These are phyloP conservation scores for Heliamphora pulchella DNA, from an alignment of 179 eudicot genomes.

Conservation along the genomic window DNA sequence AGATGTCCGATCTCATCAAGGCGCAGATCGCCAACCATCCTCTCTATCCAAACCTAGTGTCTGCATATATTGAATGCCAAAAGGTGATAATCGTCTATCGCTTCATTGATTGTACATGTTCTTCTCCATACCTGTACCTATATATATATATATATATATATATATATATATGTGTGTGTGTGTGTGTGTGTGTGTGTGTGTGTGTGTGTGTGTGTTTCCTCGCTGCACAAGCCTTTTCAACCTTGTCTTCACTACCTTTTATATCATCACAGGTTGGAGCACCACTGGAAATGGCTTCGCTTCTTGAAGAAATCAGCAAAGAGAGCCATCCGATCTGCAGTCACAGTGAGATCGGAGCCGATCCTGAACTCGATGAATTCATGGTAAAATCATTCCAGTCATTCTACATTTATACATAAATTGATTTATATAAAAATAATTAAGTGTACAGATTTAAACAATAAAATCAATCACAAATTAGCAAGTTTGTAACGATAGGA, in stretches of 20 bases:
- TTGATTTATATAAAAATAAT: neutral
- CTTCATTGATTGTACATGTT: neutral
- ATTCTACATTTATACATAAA: neutral
- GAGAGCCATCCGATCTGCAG: constrained; percentile 15
- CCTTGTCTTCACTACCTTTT: too few relatives aligned
- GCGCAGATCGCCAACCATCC: constrained; percentile 49
- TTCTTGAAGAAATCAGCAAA: constrained; percentile 21
- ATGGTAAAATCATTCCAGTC: constrained; percentile 17
- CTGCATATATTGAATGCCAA: constrained; percentile 36
- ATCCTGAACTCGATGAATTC: constrained; percentile 31
- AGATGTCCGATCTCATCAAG: constrained; percentile 37
- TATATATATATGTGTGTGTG: neutral
- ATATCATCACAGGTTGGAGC: constrained; percentile 25
- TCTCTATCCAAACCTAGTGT: constrained; percentile 33
- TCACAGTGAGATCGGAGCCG: constrained; percentile 21
- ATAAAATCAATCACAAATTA: too few relatives aligned
- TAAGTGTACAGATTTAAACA: too few relatives aligned
- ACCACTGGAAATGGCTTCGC: constrained; percentile 25
- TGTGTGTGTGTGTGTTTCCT: constrained; percentile 1
- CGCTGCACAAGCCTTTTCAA: neutral
- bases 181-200: neutral
- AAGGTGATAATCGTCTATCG: constrained; percentile 27
- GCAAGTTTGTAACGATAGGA: too few relatives aligned
- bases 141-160: neutral
- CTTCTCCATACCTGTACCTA: neutral